phyloP scores from a whole-genome alignment of 192 early-diverging fungal genomes.

The Glomus cerebriforme region DNA sequence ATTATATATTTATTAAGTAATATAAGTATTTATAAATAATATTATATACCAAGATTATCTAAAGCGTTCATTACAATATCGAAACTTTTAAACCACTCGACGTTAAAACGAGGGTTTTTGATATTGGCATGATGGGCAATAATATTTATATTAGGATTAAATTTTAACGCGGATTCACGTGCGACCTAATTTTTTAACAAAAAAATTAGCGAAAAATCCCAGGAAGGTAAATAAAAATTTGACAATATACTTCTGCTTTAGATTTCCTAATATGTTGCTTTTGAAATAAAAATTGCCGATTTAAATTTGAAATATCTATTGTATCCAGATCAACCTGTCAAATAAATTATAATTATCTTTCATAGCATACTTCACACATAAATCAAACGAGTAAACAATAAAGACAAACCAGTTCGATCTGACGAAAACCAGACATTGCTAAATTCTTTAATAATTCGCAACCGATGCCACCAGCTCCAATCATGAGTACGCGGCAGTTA shows the following conservation, averaged over 20 bases:
- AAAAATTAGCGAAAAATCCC: neutral
- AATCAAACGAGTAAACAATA: neutral
- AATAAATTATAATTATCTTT: neutral
- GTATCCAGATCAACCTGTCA: conserved; percentile 95
- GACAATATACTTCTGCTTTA: conserved; percentile 75
- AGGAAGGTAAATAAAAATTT: neutral
- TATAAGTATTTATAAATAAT: neutral
- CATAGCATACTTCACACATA: neutral
- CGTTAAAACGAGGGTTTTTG: conserved; percentile 79
- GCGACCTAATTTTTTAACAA: conserved; percentile 61
- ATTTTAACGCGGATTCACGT: conserved; percentile 74
- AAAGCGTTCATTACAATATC: conserved; percentile 94
- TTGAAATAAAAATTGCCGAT: conserved; percentile 99
- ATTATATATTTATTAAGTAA: neutral
- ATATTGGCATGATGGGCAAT: conserved; percentile 83
- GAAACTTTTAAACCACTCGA: conserved; percentile 87
- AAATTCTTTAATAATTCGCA: conserved; percentile 98
- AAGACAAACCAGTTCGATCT: conserved; percentile 72
- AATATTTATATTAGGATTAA: conserved; percentile 84
- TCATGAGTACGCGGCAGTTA: conserved; percentile 57
- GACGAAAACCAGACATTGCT: conserved; percentile 80
- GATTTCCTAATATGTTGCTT: conserved; percentile 88
- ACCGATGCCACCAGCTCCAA: conserved; percentile 95
- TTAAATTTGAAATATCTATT: conserved; percentile 97
- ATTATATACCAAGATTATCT: conserved; percentile 82